Conservation (phyloP, 768 basidiomycete species). For the Sutorius australiensis region DNA sequence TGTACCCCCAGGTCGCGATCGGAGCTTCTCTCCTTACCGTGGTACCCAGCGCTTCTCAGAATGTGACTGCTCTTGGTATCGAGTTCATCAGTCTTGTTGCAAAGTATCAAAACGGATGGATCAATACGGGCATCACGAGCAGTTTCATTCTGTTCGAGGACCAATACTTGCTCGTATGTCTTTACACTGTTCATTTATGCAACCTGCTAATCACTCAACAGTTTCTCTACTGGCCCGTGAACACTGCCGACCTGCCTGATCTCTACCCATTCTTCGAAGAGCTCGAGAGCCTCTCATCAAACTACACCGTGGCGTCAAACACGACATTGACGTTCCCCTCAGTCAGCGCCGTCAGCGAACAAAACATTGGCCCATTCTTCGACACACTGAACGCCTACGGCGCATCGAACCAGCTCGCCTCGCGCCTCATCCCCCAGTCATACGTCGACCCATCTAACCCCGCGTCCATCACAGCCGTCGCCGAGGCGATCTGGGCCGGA, state of each 20-base stretch:
- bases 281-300: conserved; percentile 6
- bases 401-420: conserved; percentile 12
- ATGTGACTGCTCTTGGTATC: conserved; percentile 13
- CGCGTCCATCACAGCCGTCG: conserved; percentile 8
- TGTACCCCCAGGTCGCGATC: conserved; percentile 8
- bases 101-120: conserved; percentile 17
- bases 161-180: conserved; percentile 16
- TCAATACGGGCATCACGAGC: conserved; percentile 11
- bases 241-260: background rate
- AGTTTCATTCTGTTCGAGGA: background rate
- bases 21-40: conserved; percentile 13
- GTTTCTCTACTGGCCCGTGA: conserved; percentile 16
- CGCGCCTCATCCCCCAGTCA: conserved; percentile 19
- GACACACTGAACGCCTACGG: conserved; percentile 13
- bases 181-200: background rate
- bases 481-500: conserved; percentile 20
- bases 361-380: conserved; percentile 11
- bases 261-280: conserved; percentile 20
- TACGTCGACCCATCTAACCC: conserved; percentile 10
- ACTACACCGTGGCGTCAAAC: conserved; percentile 17
- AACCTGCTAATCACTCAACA: background rate
- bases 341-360: conserved; percentile 3
- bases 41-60: conserved; percentile 7
- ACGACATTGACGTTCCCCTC: conserved; percentile 17
- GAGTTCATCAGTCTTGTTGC: conserved; percentile 17